A percentile compares a stretch with the other conserved stretches of the same genome.
Conservation (phyloP, 1,139 yeast genomes). For the Debaryomycetaceae sp. region DNA sequence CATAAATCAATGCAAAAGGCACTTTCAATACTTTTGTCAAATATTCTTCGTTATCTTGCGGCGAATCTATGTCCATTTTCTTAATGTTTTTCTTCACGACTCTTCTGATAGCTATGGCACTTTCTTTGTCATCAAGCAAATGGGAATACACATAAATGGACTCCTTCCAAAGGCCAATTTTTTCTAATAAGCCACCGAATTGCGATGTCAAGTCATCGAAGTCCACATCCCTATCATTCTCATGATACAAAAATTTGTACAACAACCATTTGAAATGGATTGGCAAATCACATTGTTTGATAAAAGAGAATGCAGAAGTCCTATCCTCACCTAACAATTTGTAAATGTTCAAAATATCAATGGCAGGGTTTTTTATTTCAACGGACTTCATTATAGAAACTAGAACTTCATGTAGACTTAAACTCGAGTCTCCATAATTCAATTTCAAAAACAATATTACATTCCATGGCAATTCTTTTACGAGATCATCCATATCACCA, state of each 20-base stretch:
- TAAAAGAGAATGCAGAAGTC: background rate
- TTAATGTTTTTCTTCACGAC: constrained; percentile 49
- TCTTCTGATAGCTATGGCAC: constrained; percentile 37
- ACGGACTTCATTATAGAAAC: background rate
- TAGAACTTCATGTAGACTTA: constrained; percentile 37
- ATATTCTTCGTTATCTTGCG: constrained; percentile 22
- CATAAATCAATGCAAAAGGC: constrained; percentile 46
- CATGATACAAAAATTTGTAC: constrained; percentile 35
- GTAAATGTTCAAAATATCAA: constrained; percentile 24
- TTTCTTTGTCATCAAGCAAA: constrained; percentile 40
- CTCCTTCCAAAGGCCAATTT: constrained; percentile 52
- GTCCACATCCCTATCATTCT: background rate
- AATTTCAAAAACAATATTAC: constrained; percentile 55
- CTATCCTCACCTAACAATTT: background rate
- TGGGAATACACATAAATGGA: constrained; percentile 61
- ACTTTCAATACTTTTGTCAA: constrained; percentile 36
- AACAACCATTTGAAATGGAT: constrained; percentile 54
- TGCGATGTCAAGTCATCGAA: constrained; percentile 45
- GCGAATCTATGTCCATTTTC: constrained; percentile 24
- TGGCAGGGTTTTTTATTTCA: constrained; percentile 11
- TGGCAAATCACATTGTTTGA: constrained; percentile 6
- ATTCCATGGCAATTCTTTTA: constrained; percentile 62
- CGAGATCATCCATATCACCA: constrained; percentile 46
- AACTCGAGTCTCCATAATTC: constrained; percentile 54
- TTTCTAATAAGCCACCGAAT: constrained; percentile 54